These are phyloP conservation scores for Trametes cubensis DNA, from an alignment of 768 basidiomycete genomes.

Conservation along the genomic window DNA sequence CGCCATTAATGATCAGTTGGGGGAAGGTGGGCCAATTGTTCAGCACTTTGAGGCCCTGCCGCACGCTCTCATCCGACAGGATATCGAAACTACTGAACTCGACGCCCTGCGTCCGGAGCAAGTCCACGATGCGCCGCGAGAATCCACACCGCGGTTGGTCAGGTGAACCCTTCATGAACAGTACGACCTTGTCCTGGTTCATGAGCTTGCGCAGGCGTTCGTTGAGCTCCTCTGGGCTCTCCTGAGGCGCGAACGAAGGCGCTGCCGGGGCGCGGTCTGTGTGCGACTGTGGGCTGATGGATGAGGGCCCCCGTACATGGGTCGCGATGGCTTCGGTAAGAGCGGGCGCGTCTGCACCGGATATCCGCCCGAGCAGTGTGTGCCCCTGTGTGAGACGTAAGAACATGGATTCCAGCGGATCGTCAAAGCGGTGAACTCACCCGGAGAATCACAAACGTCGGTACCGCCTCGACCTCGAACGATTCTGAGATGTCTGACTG, in stretches of 20 bases:
- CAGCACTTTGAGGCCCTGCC: slow-evolving; percentile 58
- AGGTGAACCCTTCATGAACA: slow-evolving; percentile 70
- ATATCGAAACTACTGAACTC: slow-evolving; percentile 63
- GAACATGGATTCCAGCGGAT: background rate
- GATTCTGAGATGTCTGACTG: slow-evolving; percentile 87
- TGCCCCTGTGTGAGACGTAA: slow-evolving; percentile 66
- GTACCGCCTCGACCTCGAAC: slow-evolving; percentile 90
- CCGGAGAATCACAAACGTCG: slow-evolving; percentile 77
- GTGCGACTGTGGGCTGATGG: slow-evolving; percentile 47
- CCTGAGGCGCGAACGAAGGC: slow-evolving; percentile 32
- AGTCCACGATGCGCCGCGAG: slow-evolving; percentile 55
- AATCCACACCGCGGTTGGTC: slow-evolving; percentile 66
- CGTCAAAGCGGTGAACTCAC: slow-evolving; percentile 45
- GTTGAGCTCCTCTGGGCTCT: slow-evolving; percentile 69
- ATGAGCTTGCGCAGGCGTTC: slow-evolving; percentile 70
- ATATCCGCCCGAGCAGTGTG: slow-evolving; percentile 74
- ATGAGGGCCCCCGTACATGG: slow-evolving; percentile 44
- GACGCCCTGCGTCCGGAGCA: slow-evolving; percentile 50
- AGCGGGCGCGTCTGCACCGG: slow-evolving; percentile 74
- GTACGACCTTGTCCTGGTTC: slow-evolving; percentile 62
- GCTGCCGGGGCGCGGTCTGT: slow-evolving; percentile 47
- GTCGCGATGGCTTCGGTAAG: slow-evolving; percentile 65
- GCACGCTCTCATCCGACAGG: slow-evolving; percentile 56
- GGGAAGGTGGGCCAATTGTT: slow-evolving; percentile 69
- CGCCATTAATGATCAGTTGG: slow-evolving; percentile 80